Conservation (phyloP, 2,329 filamentous ascomycete genomes). For the Fonsecaea pedrosoi region DNA sequence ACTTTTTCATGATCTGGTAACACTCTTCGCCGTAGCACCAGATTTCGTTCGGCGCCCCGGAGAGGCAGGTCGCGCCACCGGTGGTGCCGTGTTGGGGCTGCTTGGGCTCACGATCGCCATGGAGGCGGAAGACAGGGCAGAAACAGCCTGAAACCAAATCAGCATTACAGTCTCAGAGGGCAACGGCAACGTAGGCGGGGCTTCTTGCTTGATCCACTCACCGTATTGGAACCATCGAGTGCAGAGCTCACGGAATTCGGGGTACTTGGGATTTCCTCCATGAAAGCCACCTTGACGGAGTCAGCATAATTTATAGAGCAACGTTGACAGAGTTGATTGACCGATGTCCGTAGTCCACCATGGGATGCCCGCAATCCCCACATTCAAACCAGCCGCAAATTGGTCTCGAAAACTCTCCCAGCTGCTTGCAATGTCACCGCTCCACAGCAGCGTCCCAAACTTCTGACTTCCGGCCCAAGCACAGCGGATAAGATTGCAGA, state of each 20-base stretch:
- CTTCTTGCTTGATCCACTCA: constrained; percentile 42
- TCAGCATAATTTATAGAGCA: constrained; percentile 2
- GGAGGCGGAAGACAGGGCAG: constrained; percentile 71
- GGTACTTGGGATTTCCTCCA: constrained; percentile 64
- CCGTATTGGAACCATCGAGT: constrained; percentile 75
- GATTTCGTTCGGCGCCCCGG: constrained; percentile 67
- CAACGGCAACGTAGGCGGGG: neutral
- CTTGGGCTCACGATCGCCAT: constrained; percentile 69
- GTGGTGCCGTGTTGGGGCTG: constrained; percentile 51
- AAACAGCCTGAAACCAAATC: constrained; percentile 57
- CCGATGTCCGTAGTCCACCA: constrained; percentile 76
- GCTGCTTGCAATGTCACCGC: constrained; percentile 69
- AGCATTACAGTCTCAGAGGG: neutral
- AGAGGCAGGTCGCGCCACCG: constrained; percentile 47
- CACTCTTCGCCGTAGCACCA: constrained; percentile 70
- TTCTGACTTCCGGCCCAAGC: constrained; percentile 67
- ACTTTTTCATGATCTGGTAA: constrained; percentile 66
- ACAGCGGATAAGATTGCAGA: constrained; percentile 66
- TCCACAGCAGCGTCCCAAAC: constrained; percentile 71
- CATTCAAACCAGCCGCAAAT: constrained; percentile 68
- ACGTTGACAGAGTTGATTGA: constrained; percentile 52
- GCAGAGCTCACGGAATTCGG: constrained; percentile 67
- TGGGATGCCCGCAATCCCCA: constrained; percentile 68
- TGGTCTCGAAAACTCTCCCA: constrained; percentile 67
- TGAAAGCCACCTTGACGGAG: constrained; percentile 63